phyloP scores from a whole-genome alignment of 2,329 filamentous ascomycete species.

The Dendrostoma leiphaemia region DNA sequence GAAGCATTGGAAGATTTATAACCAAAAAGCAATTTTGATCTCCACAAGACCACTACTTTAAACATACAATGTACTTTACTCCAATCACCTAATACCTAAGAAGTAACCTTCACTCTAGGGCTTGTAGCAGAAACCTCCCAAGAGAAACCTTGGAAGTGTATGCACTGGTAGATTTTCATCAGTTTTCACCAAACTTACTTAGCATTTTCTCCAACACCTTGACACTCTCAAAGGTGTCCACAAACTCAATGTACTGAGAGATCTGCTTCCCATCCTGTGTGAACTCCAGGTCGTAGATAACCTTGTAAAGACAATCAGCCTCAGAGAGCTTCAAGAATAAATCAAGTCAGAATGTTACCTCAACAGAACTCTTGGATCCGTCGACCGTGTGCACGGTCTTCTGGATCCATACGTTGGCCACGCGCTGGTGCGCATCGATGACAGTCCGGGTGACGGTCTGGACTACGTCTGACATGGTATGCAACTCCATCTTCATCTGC shows the following conservation, averaged over 20 bases:
- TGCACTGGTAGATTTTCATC: background rate
- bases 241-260: slow-evolving; percentile 22
- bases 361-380: slow-evolving; percentile 14
- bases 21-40: no score
- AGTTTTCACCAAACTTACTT: background rate
- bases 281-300: slow-evolving; percentile 21
- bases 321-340: background rate
- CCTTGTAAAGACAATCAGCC: background rate
- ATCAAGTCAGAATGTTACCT: slow-evolving; percentile 8
- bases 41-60: no score
- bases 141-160: no score
- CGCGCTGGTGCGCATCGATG: slow-evolving; percentile 16
- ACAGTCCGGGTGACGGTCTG: slow-evolving; percentile 21
- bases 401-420: slow-evolving; percentile 21
- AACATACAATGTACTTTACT: no score
- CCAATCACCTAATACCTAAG: no score
- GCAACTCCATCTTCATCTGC: slow-evolving; percentile 14
- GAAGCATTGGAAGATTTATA: no score
- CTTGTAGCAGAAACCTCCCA: no score
- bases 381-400: slow-evolving; percentile 17
- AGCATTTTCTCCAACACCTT: slow-evolving; percentile 24
- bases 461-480: slow-evolving; percentile 19
- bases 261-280: slow-evolving; percentile 21
- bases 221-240: slow-evolving; percentile 21
- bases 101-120: no score